Evolutionary conservation across 306 rosid genomes (phyloP).

Genomic region (Mimosa pudica): DNA sequence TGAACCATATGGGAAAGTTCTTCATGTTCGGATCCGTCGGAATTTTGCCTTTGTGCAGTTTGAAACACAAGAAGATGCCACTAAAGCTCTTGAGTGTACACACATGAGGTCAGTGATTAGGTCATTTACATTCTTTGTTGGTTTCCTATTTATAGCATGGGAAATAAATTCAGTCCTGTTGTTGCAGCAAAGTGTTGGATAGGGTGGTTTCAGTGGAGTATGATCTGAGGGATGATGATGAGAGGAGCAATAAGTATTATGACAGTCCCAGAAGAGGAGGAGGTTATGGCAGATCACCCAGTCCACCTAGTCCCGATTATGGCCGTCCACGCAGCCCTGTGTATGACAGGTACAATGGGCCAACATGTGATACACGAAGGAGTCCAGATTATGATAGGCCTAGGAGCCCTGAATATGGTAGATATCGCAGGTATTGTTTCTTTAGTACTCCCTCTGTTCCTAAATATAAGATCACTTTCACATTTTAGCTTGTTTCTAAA

Average conservation of each 20-base stretch:
- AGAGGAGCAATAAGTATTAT: conserved; percentile 58
- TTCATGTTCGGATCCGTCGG: conserved; percentile 80
- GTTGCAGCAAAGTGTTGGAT: conserved; percentile 84
- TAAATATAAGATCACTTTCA: too few relatives aligned
- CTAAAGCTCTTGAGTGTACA: conserved; percentile 87
- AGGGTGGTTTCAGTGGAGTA: conserved; percentile 95
- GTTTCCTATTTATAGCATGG: neutral
- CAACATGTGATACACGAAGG: conserved; percentile 53
- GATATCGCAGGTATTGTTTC: conserved; percentile 58
- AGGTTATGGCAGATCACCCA: conserved; percentile 75
- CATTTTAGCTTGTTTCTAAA: too few relatives aligned
- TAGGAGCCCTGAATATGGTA: conserved; percentile 62
- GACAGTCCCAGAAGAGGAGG: conserved; percentile 80
- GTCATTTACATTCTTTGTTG: neutral
- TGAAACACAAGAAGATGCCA: conserved; percentile 95
- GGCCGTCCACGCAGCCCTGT: conserved; percentile 79
- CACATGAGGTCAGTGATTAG: conserved; percentile 71
- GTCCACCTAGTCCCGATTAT: conserved; percentile 95
- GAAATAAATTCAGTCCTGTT: conserved; percentile 4
- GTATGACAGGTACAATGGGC: conserved; percentile 75
- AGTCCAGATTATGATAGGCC: conserved; percentile 63
- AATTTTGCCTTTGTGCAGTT: conserved; percentile 95
- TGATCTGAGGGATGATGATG: conserved; percentile 91
- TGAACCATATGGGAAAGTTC: conserved; percentile 84
- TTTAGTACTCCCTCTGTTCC: neutral